Evolutionary conservation across 129 eudicot species (phyloP), one percentile per base, ranked within the genome.

Genomic region (Artemisia argyi): DNA sequence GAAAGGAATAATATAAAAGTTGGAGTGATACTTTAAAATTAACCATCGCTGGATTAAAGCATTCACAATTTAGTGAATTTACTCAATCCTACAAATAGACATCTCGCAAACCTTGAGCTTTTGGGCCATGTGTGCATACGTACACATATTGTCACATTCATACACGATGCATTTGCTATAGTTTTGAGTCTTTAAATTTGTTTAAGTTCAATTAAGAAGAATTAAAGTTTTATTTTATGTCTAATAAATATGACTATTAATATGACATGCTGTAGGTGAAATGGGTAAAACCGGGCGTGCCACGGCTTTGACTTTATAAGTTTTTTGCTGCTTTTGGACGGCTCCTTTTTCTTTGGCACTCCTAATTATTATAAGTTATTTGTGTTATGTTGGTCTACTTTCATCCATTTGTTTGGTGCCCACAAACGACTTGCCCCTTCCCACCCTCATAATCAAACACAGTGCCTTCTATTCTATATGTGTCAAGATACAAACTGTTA

Each of bases 241-340:
- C 2, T 5, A 35, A 32, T 5, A 32, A 32, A 32, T 32, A 32
- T 32, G 39, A 32, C 39, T 30, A 32, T 32, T 5, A 35, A 35
- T 35, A 35, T 68, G 35, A 72, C 28, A 2, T 46, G 26, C 61
- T 61, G 61, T 61, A 32, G 24, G 78, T 74, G 59, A 63, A 64
- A 73, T 49, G 35, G 49, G 52, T 2, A 42, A 51, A 74, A 42
- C 71, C 19, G 54, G 78, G 7, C 24, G 32, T 30, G 7, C 74
- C 74, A 76, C 69, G 74, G 75, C 71, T 50, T 75, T 66, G 69
- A 58, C 79, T 58, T 59, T 22, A 61, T 58, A 39, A 51, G 52
- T 26, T 30, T 59, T 68, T 76, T 76, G 70, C 75, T 50, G 69
- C 68, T 60, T 76, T 15, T 76, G 75, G 76, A 77, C 76, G 71